Percentiles rank a stretch among this genome's conserved stretches.
Evolutionary conservation across 345 rosid species (phyloP).

Genomic region (Bruguiera gymnorhiza): DNA sequence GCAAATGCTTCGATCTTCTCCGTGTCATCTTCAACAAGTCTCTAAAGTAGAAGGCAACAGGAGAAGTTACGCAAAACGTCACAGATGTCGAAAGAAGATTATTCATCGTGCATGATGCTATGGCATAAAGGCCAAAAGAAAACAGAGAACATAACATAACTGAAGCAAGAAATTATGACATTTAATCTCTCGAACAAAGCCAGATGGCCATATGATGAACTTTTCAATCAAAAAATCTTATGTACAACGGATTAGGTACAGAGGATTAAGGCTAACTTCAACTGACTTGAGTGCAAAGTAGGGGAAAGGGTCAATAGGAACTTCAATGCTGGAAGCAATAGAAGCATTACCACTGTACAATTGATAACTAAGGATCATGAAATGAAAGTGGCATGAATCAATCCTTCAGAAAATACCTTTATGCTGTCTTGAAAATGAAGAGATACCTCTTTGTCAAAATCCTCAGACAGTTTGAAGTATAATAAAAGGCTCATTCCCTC

Average conservation of each 20-base stretch:
- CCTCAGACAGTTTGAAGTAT: slow-evolving; percentile 58
- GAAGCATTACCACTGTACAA: not conserved
- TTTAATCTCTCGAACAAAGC: too few relatives aligned
- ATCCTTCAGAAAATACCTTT: slow-evolving; percentile 38
- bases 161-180: too few relatives aligned
- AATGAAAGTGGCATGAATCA: not conserved
- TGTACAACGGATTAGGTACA: too few relatives aligned
- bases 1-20: slow-evolving; percentile 69
- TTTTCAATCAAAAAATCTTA: too few relatives aligned
- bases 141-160: too few relatives aligned
- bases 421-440: slow-evolving; percentile 63
- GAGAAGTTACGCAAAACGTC: not conserved
- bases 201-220: too few relatives aligned
- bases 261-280: too few relatives aligned
- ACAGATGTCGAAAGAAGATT: not conserved
- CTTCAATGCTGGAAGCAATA: not conserved
- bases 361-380: not conserved
- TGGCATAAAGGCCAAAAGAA: not conserved
- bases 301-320: too few relatives aligned
- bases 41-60: slow-evolving; percentile 38
- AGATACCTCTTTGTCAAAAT: slow-evolving; percentile 50
- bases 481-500: slow-evolving; percentile 86
- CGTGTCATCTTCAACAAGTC: slow-evolving; percentile 60
- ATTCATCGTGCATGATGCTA: not conserved
- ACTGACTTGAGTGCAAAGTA: too few relatives aligned